A percentile compares a stretch with the other conserved stretches of the same genome.
Evolutionary conservation across 2,329 filamentous ascomycete species (phyloP).

Genomic region (Bipolaris zeicola): DNA sequence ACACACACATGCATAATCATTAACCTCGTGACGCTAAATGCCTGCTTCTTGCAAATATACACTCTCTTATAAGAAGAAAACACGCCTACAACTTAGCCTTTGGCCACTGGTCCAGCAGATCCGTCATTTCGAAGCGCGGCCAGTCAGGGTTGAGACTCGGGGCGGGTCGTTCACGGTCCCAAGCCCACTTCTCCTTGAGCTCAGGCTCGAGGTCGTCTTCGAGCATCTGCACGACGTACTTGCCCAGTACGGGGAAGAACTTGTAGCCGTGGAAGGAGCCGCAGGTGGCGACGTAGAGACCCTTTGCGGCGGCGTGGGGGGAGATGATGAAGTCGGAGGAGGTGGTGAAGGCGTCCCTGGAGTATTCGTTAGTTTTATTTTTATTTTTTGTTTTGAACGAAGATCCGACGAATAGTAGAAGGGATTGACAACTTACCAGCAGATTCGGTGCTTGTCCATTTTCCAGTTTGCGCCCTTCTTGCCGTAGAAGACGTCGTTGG

Average conservation of each 20-base stretch:
- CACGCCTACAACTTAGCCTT: slow-evolving; percentile 32
- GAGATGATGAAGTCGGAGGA: slow-evolving; percentile 63
- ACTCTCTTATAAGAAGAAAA: too few relatives aligned
- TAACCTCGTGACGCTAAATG: not conserved
- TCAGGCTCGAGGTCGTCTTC: slow-evolving; percentile 48
- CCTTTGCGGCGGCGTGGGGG: slow-evolving; percentile 53
- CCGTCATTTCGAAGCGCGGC: slow-evolving; percentile 63
- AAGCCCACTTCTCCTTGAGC: slow-evolving; percentile 67
- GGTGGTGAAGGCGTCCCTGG: slow-evolving; percentile 67
- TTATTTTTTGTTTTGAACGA: too few relatives aligned
- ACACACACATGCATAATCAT: slow-evolving; percentile 9
- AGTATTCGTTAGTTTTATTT: slow-evolving; percentile 13
- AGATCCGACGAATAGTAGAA: not conserved
- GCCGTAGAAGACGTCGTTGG: slow-evolving; percentile 65
- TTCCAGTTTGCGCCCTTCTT: slow-evolving; percentile 61
- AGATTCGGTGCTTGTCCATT: slow-evolving; percentile 67
- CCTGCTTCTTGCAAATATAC: not conserved
- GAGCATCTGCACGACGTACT: slow-evolving; percentile 59
- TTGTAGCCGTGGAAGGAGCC: slow-evolving; percentile 68
- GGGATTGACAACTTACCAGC: slow-evolving; percentile 58
- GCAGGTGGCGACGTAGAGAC: slow-evolving; percentile 63
- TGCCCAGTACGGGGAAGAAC: slow-evolving; percentile 63
- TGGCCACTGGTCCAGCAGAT: slow-evolving; percentile 51
- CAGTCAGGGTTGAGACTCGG: slow-evolving; percentile 58
- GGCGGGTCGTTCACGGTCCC: slow-evolving; percentile 64